Evolutionary conservation across 1,284 basidiomycete species (phyloP), one percentile per base, ranked within the genome.

Genomic region (Pseudomicrostroma phylloplanum): DNA sequence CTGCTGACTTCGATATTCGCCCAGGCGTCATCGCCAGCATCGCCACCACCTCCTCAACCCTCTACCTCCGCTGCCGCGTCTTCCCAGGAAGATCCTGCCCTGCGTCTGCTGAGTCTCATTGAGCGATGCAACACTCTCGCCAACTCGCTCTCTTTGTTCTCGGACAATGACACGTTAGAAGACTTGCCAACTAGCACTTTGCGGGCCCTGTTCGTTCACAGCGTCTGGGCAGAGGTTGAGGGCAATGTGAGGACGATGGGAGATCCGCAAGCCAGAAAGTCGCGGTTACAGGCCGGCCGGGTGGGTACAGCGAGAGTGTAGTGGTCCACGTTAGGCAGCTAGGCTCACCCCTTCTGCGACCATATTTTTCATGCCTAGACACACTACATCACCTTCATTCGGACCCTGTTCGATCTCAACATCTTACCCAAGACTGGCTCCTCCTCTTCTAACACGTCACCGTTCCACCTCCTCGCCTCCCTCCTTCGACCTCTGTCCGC

Each of bases 111-210:
- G 30, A 30, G 25, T 11, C 12, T n/a, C 13, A 63, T 63, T 21
- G 26, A 39, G 25, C 15, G 30, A 8, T 58, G 58, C 36, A 17
- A 36, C n/a, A 11, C 39, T 9, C 61, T 48, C 8, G 36, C 49
- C 15, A 43, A 30, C 40, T 49, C 61, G 12, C 53, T 63, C 48
- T 39, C 36, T 1, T 43, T 63, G 13, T 15, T 61, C 46, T 59
- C 57, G 13, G 36, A 57, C 19, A 63, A 63, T 23, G 61, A 63
- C 43, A 17, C n/a, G 4, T 49, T 63, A 17, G 60, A 63, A 7
- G 61, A 63, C 49, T 56, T 63, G 1, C 36, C 61, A 8, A 63
- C 61, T 12, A 39, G 26, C 3, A 59, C 61, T 21, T 46, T 63
- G 21, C 43, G 61, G 13, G 43, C 59, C 9, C 41, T 63, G 12